These are phyloP conservation scores for Mercurialis annua DNA, from an alignment of 345 rosid genomes.

Conservation along the genomic window DNA sequence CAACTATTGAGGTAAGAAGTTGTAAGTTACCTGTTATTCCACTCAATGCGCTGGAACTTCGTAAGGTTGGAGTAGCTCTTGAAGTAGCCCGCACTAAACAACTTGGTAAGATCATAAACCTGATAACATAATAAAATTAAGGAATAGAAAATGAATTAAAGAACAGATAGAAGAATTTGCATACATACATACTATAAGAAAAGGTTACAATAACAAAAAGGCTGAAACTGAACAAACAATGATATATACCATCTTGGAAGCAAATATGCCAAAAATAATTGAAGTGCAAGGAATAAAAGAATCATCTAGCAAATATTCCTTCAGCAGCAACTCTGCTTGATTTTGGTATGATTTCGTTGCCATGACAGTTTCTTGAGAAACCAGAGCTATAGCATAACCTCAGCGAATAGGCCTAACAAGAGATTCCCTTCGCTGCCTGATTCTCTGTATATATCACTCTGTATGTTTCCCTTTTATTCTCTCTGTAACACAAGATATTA, in stretches of 20 bases:
- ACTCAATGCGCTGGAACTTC: slow-evolving; percentile 60
- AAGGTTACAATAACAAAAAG: background rate
- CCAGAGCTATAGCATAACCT: slow-evolving; percentile 17
- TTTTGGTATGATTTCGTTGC: slow-evolving; percentile 38
- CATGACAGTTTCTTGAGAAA: slow-evolving; percentile 14
- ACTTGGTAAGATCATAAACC: slow-evolving; percentile 65
- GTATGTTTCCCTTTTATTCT: slow-evolving; percentile 1
- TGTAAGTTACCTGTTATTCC: slow-evolving; percentile 71
- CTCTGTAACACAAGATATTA: background rate
- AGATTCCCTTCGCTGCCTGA: slow-evolving; percentile 11
- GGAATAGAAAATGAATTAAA: slow-evolving; percentile 4
- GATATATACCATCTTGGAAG: slow-evolving; percentile 51
- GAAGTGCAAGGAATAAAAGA: slow-evolving; percentile 59
- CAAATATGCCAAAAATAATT: slow-evolving; percentile 44
- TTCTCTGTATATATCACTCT: slow-evolving; percentile 1
- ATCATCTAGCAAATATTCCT: slow-evolving; percentile 51
- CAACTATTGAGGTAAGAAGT: background rate
- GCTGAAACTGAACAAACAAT: background rate
- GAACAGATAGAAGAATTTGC: background rate
- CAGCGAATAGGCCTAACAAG: slow-evolving; percentile 9
- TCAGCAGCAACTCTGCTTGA: slow-evolving; percentile 53
- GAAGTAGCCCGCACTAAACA: slow-evolving; percentile 54
- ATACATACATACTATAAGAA: background rate
- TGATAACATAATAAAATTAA: slow-evolving; percentile 19
- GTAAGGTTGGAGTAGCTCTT: slow-evolving; percentile 57